Base-by-base conservation (phyloP, 1,284 basidiomycete species). In the Leccinum griseonigrum region DNA sequence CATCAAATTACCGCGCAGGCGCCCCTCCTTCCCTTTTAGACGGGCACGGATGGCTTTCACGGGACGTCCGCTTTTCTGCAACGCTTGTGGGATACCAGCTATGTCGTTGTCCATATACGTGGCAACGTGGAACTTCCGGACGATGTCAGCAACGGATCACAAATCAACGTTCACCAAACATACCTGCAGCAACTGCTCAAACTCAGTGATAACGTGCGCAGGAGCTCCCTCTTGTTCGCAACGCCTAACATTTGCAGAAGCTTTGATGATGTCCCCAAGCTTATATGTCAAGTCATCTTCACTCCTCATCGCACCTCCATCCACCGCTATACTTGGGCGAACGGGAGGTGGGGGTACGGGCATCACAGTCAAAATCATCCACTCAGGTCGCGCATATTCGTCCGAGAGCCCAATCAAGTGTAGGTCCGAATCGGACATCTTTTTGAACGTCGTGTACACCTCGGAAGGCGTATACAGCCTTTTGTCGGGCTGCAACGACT, bases 81-180 rank as follows among this genome's bases (percentile, higher is more conserved):
- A 79, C 1, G 97, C 95, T 74, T 98, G 96, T 0, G 97, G 97
- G 50, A 98, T 95, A 61, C 97, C 97, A 34, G 97, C 95, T 66
- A 99, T 97, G 75, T 99, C 96, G 75, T 99, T 99, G 75, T 99
- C 97, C 97, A 99, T 99, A 75, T 99, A 99, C 0, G 97, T 99
- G 7, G 97, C 97, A 64, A 97, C 95, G 74, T 99, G 97, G 76
- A 97, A 99, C 89, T 95, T 57, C 0, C 9, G 29, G n/a, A 36
- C 43, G 50, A 38, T 32, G 38, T 70, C 48, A 73, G 40, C n/a
- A 50, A 40, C 38, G 32, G 22, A 59, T 56, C 34, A 16, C 13
- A 54, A 60, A 57, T 13, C 29, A 48, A 34, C 2, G 38, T n/a
- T 18, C 36, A 54, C 11, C 78, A 58, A 63, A 89, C 62, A 62